Base-by-base conservation (phyloP, 176 grass and related monocot genomes). In the Alloteropsis semialata region DNA sequence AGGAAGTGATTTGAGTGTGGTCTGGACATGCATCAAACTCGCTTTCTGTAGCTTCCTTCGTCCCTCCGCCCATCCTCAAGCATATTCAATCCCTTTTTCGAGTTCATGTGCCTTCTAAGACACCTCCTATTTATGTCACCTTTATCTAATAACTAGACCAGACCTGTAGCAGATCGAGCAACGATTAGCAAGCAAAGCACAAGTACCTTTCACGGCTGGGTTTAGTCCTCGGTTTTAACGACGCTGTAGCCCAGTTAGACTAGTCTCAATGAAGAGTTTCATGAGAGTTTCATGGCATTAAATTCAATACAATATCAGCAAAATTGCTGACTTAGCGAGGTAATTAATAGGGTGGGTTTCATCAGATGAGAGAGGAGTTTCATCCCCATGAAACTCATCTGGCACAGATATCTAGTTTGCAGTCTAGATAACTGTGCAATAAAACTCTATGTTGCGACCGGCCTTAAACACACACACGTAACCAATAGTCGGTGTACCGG, bases 401-500 rank as follows among this genome's bases (percentile, higher is more conserved):
- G n/a, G n/a, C n/a, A n/a, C n/a, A n/a, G n/a, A n/a, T n/a, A n/a
- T n/a, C n/a, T n/a, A n/a, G n/a, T n/a, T n/a, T n/a, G n/a, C n/a
- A n/a, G n/a, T n/a, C n/a, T n/a, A n/a, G n/a, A n/a, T n/a, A n/a
- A n/a, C n/a, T n/a, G n/a, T n/a, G n/a, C n/a, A n/a, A n/a, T n/a
- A n/a, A n/a, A n/a, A n/a, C n/a, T n/a, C n/a, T n/a, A n/a, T n/a
- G n/a, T n/a, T n/a, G n/a, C n/a, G n/a, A n/a, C n/a, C n/a, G n/a
- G n/a, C n/a, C n/a, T n/a, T n/a, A n/a, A n/a, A n/a, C n/a, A n/a
- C n/a, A n/a, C n/a, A n/a, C 44, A 56, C 44, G 33, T 21, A 45
- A 28, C 76, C 2, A 57, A 38, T 10, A 76, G 67, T 86, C 74
- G 84, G 84, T 79, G 68, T 65, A 80, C 84, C 68, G n/a, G 42